Evolutionary conservation across 139 green algal genomes (phyloP).

Genomic region (Chlamydomonas sphaeroides): DNA sequence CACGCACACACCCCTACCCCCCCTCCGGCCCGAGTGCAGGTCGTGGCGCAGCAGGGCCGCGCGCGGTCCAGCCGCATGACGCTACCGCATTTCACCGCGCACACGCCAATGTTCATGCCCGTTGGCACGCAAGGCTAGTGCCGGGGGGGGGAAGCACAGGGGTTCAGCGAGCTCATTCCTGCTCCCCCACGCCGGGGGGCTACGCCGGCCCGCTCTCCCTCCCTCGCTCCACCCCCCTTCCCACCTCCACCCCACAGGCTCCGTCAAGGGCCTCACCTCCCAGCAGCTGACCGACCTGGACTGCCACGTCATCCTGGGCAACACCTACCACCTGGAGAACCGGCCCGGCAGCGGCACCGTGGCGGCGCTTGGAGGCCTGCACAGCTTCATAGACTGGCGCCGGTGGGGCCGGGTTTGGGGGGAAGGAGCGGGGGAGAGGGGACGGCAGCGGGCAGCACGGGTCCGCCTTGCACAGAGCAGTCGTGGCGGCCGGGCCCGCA

Average conservation of each 20-base stretch:
- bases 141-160: background rate
- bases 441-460: too few relatives aligned
- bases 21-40: too few relatives aligned
- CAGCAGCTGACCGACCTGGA: slow-evolving; percentile 80
- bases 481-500: too few relatives aligned
- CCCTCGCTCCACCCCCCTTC: background rate
- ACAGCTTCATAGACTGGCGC: slow-evolving; percentile 92
- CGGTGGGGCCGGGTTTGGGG: slow-evolving; percentile 8
- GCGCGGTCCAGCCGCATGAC: slow-evolving; percentile 81
- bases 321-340: slow-evolving; percentile 94
- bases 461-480: too few relatives aligned
- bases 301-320: slow-evolving; percentile 94
- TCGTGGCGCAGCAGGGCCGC: slow-evolving; percentile 75
- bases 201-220: too few relatives aligned
- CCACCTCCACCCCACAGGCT: slow-evolving; percentile 59
- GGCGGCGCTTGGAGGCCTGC: slow-evolving; percentile 84
- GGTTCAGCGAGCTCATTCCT: too few relatives aligned
- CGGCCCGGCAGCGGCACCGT: slow-evolving; percentile 70
- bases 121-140: slow-evolving; percentile 88
- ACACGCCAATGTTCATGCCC: slow-evolving; percentile 99
- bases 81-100: slow-evolving; percentile 85
- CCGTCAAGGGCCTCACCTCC: slow-evolving; percentile 88
- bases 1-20: too few relatives aligned
- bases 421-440: background rate
- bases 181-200: too few relatives aligned